Evolutionary conservation across 768 basidiomycete species (phyloP).

Genomic region (Termitomyces sp.): DNA sequence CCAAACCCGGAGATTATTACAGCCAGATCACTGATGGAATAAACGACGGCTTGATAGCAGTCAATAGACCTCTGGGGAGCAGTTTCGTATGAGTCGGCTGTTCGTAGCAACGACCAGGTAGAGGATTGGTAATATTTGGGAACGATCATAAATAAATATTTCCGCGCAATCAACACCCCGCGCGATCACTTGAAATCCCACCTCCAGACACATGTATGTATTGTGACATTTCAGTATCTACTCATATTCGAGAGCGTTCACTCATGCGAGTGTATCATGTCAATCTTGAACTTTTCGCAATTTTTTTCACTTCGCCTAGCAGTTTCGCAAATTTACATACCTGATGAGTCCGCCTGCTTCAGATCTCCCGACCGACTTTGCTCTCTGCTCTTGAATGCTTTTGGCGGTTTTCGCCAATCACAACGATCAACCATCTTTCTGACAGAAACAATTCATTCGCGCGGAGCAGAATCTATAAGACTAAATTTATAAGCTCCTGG

Average conservation of each 20-base stretch:
- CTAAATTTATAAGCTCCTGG: not conserved
- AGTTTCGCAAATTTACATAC: not conserved
- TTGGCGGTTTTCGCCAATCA: not conserved
- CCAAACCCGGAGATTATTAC: constrained; percentile 6
- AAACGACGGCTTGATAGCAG: not conserved
- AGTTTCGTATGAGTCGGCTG: constrained; percentile 1
- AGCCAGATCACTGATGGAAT: constrained; percentile 3
- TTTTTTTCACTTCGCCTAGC: not conserved
- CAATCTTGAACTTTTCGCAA: not conserved
- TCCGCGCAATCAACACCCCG: not conserved
- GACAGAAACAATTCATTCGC: not conserved
- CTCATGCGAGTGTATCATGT: not conserved
- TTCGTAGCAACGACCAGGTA: constrained; percentile 6
- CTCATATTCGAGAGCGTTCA: not conserved
- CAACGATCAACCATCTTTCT: not conserved
- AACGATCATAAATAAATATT: constrained; percentile 1
- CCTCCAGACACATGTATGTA: too few relatives aligned
- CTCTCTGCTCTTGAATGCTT: too few relatives aligned
- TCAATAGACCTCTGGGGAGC: not conserved
- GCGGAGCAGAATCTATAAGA: not conserved
- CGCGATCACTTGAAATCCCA: not conserved
- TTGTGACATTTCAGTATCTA: not conserved
- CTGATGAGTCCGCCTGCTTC: not conserved
- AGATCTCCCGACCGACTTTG: not conserved
- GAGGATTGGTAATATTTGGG: constrained; percentile 12